Evolutionary conservation across 164 flowering plant genomes (phyloP), one percentile per base, ranked within the genome.

Genomic region (Nymphaea colorata): DNA sequence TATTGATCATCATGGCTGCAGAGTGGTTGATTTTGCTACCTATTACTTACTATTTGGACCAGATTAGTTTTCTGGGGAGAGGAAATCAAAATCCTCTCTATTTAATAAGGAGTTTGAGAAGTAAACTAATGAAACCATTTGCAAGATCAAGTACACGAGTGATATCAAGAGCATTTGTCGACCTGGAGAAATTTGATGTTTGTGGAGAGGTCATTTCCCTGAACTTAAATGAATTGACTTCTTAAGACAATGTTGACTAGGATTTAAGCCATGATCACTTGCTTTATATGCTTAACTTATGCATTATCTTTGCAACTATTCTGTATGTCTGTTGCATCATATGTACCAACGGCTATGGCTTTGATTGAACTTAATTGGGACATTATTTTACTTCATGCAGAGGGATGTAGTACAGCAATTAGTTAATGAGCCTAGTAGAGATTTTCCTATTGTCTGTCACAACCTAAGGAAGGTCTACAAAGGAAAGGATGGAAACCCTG

Each of bases 401-500:
- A 82, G 84, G 73, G 85, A 85, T 73, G 83, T 69, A 68, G 98
- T 88, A 51, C 84, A 86, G 70, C 80, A 79, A 67, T 69, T 89
- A 73, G 66, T 84, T 17, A 81, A 72, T 14, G 87, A 84, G 69
- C 66, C 82, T 44, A 73, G 66, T 64, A 53, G 77, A 55, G 73
- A 69, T 68, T 81, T 85, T 78, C 76, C 94, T 18, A 81, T 92
- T 64, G 64, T 92, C 42, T 81, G 87, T 69, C 79, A 89, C 72
- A 70, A 86, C 66, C 79, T 89, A 36, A 84, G 80, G 67, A 92
- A 86, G 77, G 80, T 88, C 43, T 86, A 89, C 72, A 83, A 86
- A 66, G 88, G 84, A 55, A 82, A 69, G 74, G 96, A 88, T 77
- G 94, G 96, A 65, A 89, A 84, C 73, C 90, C 94, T 43, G 83